A percentile compares a stretch with the other conserved stretches of the same genome.
Evolutionary conservation across 192 early-diverging fungal species (phyloP).

Genomic region (Rhizophagus prolifer): DNA sequence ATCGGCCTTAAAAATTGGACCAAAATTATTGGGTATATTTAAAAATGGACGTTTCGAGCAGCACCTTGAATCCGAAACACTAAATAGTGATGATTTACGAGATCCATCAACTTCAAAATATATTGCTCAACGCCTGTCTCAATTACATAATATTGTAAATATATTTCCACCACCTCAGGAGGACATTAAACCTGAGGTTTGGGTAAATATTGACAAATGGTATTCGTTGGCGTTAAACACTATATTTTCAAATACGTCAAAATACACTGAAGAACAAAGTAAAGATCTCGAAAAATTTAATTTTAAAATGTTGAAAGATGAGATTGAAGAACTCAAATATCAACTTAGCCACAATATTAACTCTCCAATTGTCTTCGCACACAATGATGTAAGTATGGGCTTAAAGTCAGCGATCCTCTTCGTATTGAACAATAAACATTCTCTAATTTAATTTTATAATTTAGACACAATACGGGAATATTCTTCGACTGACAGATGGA

Average conservation of each 20-base stretch:
- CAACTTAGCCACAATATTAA: slow-evolving; percentile 35
- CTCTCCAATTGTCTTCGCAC: slow-evolving; percentile 82
- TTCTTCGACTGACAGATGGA: slow-evolving; percentile 59
- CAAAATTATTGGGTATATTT: slow-evolving; percentile 72
- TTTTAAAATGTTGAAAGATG: slow-evolving; percentile 45
- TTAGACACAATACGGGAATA: slow-evolving; percentile 85
- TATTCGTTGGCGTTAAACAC: slow-evolving; percentile 42
- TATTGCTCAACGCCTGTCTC: slow-evolving; percentile 71
- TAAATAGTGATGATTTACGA: slow-evolving; percentile 69
- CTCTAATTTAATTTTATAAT: background rate
- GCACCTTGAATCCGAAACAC: slow-evolving; percentile 71
- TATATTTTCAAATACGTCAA: slow-evolving; percentile 35
- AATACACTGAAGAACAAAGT: slow-evolving; percentile 27
- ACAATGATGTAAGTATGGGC: slow-evolving; percentile 70
- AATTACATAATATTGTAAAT: slow-evolving; percentile 71
- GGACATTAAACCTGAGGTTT: slow-evolving; percentile 56
- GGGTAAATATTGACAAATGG: slow-evolving; percentile 70
- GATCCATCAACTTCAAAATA: slow-evolving; percentile 59
- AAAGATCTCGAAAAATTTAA: slow-evolving; percentile 40
- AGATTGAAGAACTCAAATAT: slow-evolving; percentile 50
- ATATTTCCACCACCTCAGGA: slow-evolving; percentile 54
- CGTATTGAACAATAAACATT: no score
- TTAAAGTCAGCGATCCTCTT: no score
- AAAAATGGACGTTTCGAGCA: slow-evolving; percentile 86
- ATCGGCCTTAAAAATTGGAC: slow-evolving; percentile 70